Evolutionary conservation across 2,329 filamentous ascomycete species (phyloP).

Genomic region (Colletotrichum orchidophilum): DNA sequence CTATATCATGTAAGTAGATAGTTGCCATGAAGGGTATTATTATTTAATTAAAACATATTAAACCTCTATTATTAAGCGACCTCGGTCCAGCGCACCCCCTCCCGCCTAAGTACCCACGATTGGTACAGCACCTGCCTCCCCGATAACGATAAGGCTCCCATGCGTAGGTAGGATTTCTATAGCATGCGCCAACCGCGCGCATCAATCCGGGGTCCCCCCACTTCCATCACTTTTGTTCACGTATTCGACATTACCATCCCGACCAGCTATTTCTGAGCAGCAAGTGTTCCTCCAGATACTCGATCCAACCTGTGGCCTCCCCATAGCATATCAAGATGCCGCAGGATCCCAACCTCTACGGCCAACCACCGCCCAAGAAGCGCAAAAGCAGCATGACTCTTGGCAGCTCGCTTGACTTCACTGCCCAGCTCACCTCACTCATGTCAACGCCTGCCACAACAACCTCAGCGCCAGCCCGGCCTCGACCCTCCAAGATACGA

Average conservation of each 20-base stretch:
- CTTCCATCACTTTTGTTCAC: too few relatives aligned
- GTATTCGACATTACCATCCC: neutral
- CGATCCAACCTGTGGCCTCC: neutral
- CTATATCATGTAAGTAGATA: too few relatives aligned
- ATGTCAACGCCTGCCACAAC: slow-evolving; percentile 62
- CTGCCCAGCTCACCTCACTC: slow-evolving; percentile 85
- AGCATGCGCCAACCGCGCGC: too few relatives aligned
- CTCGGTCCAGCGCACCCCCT: too few relatives aligned
- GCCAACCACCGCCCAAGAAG: slow-evolving; percentile 75
- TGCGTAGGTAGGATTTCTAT: neutral
- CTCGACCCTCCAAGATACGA: slow-evolving; percentile 66
- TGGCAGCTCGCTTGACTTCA: slow-evolving; percentile 81
- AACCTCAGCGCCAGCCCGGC: slow-evolving; percentile 54
- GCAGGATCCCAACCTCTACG: slow-evolving; percentile 79
- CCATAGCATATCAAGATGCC: slow-evolving; percentile 54
- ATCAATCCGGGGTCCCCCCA: neutral
- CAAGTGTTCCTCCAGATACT: neutral
- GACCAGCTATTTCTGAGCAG: neutral
- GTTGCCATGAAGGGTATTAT: too few relatives aligned
- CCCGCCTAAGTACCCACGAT: too few relatives aligned
- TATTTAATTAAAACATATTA: too few relatives aligned
- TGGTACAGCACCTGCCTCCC: too few relatives aligned
- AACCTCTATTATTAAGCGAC: too few relatives aligned
- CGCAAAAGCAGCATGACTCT: slow-evolving; percentile 75
- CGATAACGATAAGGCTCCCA: neutral